phyloP scores from a whole-genome alignment of 2,329 filamentous ascomycete genomes.

The Ceratocystis papillata region DNA sequence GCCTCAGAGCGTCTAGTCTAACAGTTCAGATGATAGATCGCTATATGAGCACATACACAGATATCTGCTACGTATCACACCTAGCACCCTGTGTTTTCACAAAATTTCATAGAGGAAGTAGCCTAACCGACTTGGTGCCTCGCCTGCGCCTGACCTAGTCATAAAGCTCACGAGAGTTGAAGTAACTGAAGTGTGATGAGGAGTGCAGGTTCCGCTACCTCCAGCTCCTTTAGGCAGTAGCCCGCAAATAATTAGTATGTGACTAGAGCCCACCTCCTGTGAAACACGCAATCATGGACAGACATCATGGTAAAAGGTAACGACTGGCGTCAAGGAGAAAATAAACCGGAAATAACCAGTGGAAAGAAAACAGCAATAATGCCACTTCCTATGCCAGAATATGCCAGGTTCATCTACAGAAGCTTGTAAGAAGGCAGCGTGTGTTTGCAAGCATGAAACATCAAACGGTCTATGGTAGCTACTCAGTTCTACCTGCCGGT shows the following conservation, averaged over 20 bases:
- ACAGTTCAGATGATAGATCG: not conserved
- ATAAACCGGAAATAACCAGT: not conserved
- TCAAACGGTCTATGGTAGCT: not conserved
- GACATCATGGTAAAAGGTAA: not conserved
- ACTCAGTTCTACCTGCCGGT: not conserved
- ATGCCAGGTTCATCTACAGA: not conserved
- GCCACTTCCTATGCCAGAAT: not conserved
- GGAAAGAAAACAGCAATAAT: not conserved
- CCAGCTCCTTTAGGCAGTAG: not conserved
- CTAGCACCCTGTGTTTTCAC: not conserved
- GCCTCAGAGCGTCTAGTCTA: not conserved
- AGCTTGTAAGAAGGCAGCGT: not conserved
- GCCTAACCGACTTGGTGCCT: too few species aligned
- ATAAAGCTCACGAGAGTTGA: not conserved
- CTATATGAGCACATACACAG: not conserved
- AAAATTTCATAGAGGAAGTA: too few species aligned
- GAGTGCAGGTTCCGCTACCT: not conserved
- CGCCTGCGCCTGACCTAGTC: too few species aligned
- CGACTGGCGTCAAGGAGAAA: not conserved
- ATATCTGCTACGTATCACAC: not conserved
- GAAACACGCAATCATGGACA: not conserved
- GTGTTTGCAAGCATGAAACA: not conserved
- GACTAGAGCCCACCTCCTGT: not conserved
- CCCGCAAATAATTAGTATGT: too few species aligned
- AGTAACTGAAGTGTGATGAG: not conserved